phyloP scores from a whole-genome alignment of 2,329 filamentous ascomycete genomes.

The Microcyclospora tardicrescens region DNA sequence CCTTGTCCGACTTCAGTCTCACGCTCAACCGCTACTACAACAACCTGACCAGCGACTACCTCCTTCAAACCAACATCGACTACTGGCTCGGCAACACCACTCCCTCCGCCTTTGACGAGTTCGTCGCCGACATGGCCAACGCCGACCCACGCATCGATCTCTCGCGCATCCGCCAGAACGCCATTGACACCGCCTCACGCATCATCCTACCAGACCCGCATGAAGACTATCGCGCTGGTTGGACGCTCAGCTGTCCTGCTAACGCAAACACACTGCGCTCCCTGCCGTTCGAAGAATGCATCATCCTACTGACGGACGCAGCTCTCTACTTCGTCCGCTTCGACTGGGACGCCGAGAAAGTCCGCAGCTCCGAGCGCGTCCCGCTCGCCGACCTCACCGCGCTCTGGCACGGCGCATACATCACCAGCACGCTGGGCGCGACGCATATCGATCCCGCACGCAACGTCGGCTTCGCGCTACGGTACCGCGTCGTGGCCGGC shows the following conservation, averaged over 20 bases:
- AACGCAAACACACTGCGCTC: conserved; percentile 53
- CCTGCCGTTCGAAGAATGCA: conserved; percentile 72
- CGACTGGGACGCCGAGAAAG: conserved; percentile 91
- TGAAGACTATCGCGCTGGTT: conserved; percentile 78
- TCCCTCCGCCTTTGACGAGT: conserved; percentile 78
- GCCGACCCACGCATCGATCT: conserved; percentile 84
- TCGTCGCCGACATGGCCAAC: conserved; percentile 85
- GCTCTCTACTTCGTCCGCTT: conserved; percentile 84
- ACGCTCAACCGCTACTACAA: conserved; percentile 68
- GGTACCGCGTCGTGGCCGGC: conserved; percentile 52
- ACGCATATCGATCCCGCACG: conserved; percentile 62
- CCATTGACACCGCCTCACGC: conserved; percentile 77
- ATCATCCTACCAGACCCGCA: conserved; percentile 68
- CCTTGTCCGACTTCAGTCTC: conserved; percentile 78
- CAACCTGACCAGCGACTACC: conserved; percentile 96
- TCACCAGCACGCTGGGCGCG: conserved; percentile 73
- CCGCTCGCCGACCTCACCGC: conserved; percentile 59
- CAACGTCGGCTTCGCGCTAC: conserved; percentile 74
- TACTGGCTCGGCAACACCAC: conserved; percentile 84
- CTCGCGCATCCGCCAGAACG: conserved; percentile 68
- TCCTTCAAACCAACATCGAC: conserved; percentile 92
- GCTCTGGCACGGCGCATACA: conserved; percentile 73
- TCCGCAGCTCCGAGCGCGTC: conserved; percentile 80
- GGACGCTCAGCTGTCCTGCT: conserved; percentile 72
- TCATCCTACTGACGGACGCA: conserved; percentile 71